These are phyloP conservation scores for Chlamydomonas sp. DNA, from an alignment of 139 green algal genomes.

Conservation along the genomic window DNA sequence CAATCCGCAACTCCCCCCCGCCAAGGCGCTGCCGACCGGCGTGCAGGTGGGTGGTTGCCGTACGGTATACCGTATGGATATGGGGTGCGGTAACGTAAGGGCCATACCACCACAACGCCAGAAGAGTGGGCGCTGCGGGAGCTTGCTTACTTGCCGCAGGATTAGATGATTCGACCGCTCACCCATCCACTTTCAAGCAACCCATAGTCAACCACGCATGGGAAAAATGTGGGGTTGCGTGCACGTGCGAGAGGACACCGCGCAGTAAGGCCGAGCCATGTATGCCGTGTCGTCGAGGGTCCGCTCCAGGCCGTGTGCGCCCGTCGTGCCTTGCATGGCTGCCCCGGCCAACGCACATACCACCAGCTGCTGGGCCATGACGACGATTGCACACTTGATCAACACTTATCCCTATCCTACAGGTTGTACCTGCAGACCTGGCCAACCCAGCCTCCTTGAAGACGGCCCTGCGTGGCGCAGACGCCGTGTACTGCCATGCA, in stretches of 20 bases:
- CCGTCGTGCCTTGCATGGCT: no score
- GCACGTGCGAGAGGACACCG: no score
- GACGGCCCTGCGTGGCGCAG: slow-evolving; percentile 6
- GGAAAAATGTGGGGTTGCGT: no score
- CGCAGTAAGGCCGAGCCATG: no score
- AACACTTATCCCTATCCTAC: background rate
- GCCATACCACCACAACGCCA: background rate
- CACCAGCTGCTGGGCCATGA: background rate
- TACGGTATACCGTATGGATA: background rate
- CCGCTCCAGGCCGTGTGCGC: no score
- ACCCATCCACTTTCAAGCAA: no score
- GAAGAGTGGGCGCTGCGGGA: no score
- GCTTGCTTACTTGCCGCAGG: no score
- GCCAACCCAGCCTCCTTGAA: slow-evolving; percentile 29
- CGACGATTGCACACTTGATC: background rate
- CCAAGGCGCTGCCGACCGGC: slow-evolving; percentile 4
- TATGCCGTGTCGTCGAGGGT: no score
- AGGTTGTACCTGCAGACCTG: slow-evolving; percentile 40
- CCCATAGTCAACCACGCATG: no score
- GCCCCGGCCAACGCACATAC: background rate
- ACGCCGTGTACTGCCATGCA: slow-evolving; percentile 57
- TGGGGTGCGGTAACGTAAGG: background rate
- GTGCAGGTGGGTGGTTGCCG: slow-evolving; percentile 4
- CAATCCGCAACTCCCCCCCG: slow-evolving; percentile 20
- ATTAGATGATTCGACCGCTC: no score